These are phyloP conservation scores for Diaporthe citriasiana DNA, from an alignment of 2,329 filamentous ascomycete species.

Conservation along the genomic window DNA sequence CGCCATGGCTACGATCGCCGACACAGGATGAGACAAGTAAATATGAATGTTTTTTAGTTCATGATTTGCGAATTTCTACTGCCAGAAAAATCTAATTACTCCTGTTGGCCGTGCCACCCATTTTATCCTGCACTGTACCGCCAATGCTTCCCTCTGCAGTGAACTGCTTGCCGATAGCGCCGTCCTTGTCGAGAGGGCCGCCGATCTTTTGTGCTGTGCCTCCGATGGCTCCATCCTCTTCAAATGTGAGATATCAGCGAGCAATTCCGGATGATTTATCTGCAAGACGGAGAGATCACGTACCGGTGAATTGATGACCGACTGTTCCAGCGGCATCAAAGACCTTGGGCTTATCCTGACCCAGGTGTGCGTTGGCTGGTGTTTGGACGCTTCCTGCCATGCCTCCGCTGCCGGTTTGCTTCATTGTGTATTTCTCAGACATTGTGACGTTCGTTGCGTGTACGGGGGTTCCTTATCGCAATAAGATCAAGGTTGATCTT, in stretches of 20 bases:
- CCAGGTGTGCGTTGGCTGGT: constrained; percentile 46
- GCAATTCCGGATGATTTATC: background rate
- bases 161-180: constrained; percentile 68
- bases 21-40: too few species aligned
- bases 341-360: constrained; percentile 53
- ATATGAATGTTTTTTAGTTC: too few species aligned
- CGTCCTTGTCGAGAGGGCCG: constrained; percentile 64
- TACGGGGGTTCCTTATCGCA: background rate
- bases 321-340: constrained; percentile 65
- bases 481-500: background rate
- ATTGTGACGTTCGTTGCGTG: background rate
- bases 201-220: constrained; percentile 65
- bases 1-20: too few species aligned
- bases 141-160: constrained; percentile 66
- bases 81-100: constrained; percentile 27
- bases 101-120: constrained; percentile 55
- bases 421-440: constrained; percentile 42
- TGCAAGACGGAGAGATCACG: background rate
- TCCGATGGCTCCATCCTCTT: constrained; percentile 64
- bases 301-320: constrained; percentile 69
- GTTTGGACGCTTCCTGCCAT: constrained; percentile 43
- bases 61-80: too few species aligned
- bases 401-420: constrained; percentile 36
- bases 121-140: constrained; percentile 62
- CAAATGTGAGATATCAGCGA: background rate